Evolutionary conservation across 441 rosid species (phyloP), one percentile per base, ranked within the genome.

Genomic region (Flueggea neowawraea): DNA sequence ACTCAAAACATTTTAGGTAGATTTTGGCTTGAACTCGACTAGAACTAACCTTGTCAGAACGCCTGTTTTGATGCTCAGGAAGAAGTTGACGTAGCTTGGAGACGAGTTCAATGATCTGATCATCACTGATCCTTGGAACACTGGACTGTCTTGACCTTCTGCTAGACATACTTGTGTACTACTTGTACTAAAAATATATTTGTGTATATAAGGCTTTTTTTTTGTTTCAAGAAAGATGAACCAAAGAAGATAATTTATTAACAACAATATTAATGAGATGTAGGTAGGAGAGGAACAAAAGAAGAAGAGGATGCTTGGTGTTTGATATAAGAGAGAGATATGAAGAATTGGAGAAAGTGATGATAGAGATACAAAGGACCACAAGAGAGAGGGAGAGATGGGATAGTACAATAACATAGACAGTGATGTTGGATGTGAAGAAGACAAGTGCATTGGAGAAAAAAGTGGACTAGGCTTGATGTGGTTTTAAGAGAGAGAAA

Each of bases 51-150:
- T 87, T 85, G 61, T 79, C 81, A 36, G 97, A 80, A 64, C 91
- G 90, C 69, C 97, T 82, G 31, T 78, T 63, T 16, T 87, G 87
- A 74, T 91, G 84, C 82, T 94, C 99, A 0, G 99, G 99, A 52
- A 94, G 90, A 68, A 89, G 85, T 51, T 87, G 91, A 16, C 88
- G 81, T 66, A 94, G 77, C 73, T 83, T 94, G 63, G 94, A 74
- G 75, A 94, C 78, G 16, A 94, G 96, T 28, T 89, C 84, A 52
- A 84, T 81, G 79, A 94, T 94, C 74, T 94, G 99, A 60, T 86
- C 96, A 70, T 94, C 96, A 14, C 73, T 85, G 75, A 94, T 94
- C 71, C 96, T 81, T 6, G 96, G 85, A 63, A 52, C 65, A 33
- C 80, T 67, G 8, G 75, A 45, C 64, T 83, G 89, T 73, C 88